Evolutionary conservation across 1,139 yeast species (phyloP).

Genomic region (Debaryomyces subglobosus): DNA sequence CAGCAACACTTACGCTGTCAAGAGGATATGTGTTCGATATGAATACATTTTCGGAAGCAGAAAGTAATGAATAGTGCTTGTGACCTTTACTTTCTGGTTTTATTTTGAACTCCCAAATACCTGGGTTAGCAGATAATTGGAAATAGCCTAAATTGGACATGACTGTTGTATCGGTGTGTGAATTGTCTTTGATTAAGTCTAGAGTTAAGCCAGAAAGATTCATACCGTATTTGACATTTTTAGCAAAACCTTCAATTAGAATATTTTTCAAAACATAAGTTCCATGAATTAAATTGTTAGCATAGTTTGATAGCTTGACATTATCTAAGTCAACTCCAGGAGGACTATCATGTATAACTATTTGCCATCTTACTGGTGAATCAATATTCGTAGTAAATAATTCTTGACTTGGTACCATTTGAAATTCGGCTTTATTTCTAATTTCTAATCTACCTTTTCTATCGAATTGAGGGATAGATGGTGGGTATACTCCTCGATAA

Average conservation of each 20-base stretch:
- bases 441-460: conserved; percentile 32
- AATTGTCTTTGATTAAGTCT: conserved; percentile 28
- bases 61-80: conserved; percentile 44
- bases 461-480: conserved; percentile 42
- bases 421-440: conserved; percentile 14
- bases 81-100: conserved; percentile 37
- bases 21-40: conserved; percentile 26
- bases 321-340: conserved; percentile 60
- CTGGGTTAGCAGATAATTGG: conserved; percentile 73
- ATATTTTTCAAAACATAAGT: conserved; percentile 45
- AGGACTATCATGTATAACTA: conserved; percentile 48
- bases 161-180: conserved; percentile 55
- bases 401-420: conserved; percentile 49
- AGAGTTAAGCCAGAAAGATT: conserved; percentile 58
- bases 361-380: conserved; percentile 69
- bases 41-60: conserved; percentile 34
- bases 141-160: conserved; percentile 79
- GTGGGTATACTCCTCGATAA: conserved; percentile 52
- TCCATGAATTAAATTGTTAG: conserved; percentile 13
- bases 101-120: conserved; percentile 57
- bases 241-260: conserved; percentile 73
- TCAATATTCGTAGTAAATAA: conserved; percentile 62
- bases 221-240: conserved; percentile 37
- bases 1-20: conserved; percentile 24
- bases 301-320: conserved; percentile 43